Conservation (phyloP, 345 rosid species). For the Firmiana major region DNA sequence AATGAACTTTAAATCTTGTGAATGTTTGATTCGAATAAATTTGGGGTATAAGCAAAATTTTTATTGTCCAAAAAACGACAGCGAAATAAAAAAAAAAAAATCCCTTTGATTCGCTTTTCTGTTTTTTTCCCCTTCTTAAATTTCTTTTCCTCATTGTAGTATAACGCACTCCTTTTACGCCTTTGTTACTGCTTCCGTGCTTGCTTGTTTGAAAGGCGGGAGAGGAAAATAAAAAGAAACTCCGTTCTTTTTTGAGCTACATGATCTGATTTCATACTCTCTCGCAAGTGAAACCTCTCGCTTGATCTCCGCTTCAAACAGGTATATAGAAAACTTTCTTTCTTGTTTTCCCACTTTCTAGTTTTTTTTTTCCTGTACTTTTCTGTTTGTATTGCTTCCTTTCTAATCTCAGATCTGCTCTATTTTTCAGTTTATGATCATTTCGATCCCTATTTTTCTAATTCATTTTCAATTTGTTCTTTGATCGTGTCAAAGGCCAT, state of each 20-base stretch:
- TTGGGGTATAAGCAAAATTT: not conserved
- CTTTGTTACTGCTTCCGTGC: not conserved
- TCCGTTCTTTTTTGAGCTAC: not conserved
- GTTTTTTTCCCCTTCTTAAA: not conserved
- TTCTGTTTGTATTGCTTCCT: not conserved
- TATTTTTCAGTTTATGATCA: not conserved
- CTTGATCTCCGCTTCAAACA: not conserved
- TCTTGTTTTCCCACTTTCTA: not conserved
- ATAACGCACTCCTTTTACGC: not conserved
- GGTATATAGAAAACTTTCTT: not conserved
- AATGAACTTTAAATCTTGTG: too few species aligned
- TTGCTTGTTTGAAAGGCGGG: conserved; percentile 3
- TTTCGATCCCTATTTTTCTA: not conserved
- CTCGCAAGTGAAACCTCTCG: not conserved
- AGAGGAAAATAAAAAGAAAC: not conserved
- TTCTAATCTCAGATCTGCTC: not conserved
- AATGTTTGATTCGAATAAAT: not conserved
- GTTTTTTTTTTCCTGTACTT: not conserved
- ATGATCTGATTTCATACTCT: not conserved
- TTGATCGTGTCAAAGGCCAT: too few species aligned
- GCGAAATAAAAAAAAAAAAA: not conserved
- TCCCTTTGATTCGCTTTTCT: conserved; percentile 1
- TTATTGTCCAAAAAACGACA: not conserved
- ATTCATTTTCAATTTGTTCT: not conserved
- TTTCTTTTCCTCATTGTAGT: not conserved